These are phyloP conservation scores for Lumnitzera racemosa DNA, from an alignment of 345 rosid species.

Conservation along the genomic window DNA sequence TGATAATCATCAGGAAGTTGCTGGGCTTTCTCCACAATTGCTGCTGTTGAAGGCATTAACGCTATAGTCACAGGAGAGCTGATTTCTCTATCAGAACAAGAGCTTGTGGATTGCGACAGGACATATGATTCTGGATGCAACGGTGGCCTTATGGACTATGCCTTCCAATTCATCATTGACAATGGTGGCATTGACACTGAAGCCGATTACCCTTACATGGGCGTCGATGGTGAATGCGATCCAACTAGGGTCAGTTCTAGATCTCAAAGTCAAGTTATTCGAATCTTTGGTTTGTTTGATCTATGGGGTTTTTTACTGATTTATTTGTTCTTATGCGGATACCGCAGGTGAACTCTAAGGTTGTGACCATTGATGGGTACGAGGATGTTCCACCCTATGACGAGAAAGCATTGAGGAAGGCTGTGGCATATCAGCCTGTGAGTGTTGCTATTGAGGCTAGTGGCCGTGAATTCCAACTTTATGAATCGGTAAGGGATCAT, in stretches of 20 bases:
- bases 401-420: slow-evolving; percentile 60
- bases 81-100: slow-evolving; percentile 72
- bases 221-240: slow-evolving; percentile 43
- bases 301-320: background rate
- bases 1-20: slow-evolving; percentile 64
- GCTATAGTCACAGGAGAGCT: slow-evolving; percentile 77
- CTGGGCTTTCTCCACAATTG: slow-evolving; percentile 96
- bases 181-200: slow-evolving; percentile 85
- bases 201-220: slow-evolving; percentile 68
- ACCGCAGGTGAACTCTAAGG: slow-evolving; percentile 54
- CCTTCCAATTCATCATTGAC: slow-evolving; percentile 75
- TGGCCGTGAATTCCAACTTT: slow-evolving; percentile 72
- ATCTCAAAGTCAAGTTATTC: background rate
- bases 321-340: background rate
- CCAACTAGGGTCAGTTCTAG: slow-evolving; percentile 30
- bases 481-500: slow-evolving; percentile 47
- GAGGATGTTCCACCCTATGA: slow-evolving; percentile 59
- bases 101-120: slow-evolving; percentile 86
- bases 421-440: slow-evolving; percentile 79
- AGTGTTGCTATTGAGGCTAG: slow-evolving; percentile 95
- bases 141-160: slow-evolving; percentile 97
- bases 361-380: slow-evolving; percentile 71
- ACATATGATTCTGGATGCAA: slow-evolving; percentile 67
- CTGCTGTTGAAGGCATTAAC: slow-evolving; percentile 89
- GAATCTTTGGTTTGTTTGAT: background rate